A percentile compares a stretch with the other conserved stretches of the same genome.
phyloP scores from a whole-genome alignment of 78 protist genomes.

The Protostelium mycophagum region DNA sequence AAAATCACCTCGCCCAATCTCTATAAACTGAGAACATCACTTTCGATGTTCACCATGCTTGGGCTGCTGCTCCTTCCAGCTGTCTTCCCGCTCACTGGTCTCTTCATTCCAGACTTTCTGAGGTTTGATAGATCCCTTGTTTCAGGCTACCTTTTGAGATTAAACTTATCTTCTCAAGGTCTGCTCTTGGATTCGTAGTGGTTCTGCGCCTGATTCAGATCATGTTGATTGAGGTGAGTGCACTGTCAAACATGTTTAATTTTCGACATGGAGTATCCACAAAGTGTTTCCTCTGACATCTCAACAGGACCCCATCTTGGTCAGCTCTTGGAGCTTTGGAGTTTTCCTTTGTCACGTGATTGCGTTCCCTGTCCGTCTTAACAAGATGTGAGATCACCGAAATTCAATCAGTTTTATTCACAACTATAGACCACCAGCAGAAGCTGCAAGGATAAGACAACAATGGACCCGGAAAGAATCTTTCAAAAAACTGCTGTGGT shows the following conservation, averaged over 20 bases:
- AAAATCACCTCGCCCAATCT: too few relatives aligned
- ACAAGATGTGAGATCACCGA: background rate
- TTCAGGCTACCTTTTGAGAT: background rate
- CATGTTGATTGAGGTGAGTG: background rate
- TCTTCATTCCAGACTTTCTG: background rate
- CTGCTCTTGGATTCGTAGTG: background rate
- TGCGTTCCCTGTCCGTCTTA: background rate
- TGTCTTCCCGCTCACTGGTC: background rate
- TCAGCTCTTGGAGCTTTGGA: background rate
- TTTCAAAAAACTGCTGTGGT: background rate
- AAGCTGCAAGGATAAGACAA: background rate
- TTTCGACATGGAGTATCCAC: background rate
- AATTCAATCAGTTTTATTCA: too few relatives aligned
- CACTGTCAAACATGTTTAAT: background rate
- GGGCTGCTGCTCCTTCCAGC: background rate
- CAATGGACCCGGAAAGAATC: background rate
- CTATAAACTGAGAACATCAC: background rate
- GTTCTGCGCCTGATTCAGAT: background rate
- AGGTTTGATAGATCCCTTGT: background rate
- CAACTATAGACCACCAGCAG: background rate
- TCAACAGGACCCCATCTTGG: background rate
- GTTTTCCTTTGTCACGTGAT: background rate
- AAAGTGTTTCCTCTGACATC: background rate
- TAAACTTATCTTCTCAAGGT: background rate
- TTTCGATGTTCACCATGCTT: background rate